Evolutionary conservation across 179 eudicot species (phyloP).

Genomic region (Spergularia azorica): DNA sequence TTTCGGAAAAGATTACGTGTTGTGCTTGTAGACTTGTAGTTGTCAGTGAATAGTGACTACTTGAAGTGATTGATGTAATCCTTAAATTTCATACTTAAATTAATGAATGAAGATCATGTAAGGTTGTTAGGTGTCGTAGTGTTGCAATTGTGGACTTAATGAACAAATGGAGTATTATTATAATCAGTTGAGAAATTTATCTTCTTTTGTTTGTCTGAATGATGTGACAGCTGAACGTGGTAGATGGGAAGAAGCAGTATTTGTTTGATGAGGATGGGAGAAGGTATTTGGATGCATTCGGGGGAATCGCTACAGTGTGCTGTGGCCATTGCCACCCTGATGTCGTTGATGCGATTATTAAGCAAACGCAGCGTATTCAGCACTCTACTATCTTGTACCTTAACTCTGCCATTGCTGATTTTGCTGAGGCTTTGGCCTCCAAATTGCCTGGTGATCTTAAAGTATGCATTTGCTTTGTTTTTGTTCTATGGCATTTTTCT

Average conservation of each 20-base stretch:
- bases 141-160: background rate
- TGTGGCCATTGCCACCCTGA: slow-evolving; percentile 97
- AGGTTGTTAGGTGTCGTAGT: slow-evolving; percentile 10
- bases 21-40: too few species aligned
- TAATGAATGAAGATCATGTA: background rate
- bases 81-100: background rate
- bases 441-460: slow-evolving; percentile 90
- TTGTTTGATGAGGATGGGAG: slow-evolving; percentile 80
- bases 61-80: background rate
- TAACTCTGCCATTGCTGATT: slow-evolving; percentile 73
- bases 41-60: background rate
- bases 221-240: slow-evolving; percentile 60
- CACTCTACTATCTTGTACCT: slow-evolving; percentile 83
- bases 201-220: background rate
- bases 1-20: too few species aligned
- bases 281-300: slow-evolving; percentile 81
- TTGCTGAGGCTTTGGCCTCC: slow-evolving; percentile 87
- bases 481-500: background rate
- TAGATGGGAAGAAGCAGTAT: slow-evolving; percentile 93
- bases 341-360: slow-evolving; percentile 66
- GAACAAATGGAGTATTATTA: background rate
- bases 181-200: background rate
- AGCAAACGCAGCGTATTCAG: slow-evolving; percentile 67
- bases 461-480: slow-evolving; percentile 33
- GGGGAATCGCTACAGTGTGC: slow-evolving; percentile 80